phyloP scores from a whole-genome alignment of 2,329 filamentous ascomycete species.

The Diaporthe ampelina region DNA sequence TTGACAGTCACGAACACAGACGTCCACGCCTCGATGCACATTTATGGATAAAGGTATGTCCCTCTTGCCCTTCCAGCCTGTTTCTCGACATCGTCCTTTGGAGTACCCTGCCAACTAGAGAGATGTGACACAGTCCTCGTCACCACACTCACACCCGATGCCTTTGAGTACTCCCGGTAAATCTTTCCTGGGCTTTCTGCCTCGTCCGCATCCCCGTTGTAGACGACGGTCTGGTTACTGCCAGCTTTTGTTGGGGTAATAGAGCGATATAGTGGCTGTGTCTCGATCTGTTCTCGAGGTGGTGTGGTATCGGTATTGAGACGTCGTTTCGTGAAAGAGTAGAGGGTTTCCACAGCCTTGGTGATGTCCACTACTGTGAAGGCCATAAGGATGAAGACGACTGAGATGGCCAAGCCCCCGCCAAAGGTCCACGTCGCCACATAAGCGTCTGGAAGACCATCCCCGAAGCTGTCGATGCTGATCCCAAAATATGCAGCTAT shows the following conservation, averaged over 20 bases:
- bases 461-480: conserved; percentile 61
- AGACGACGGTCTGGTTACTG: conserved; percentile 39
- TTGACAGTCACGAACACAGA: no score
- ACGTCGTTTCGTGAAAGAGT: conserved; percentile 32
- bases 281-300: background rate
- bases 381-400: conserved; percentile 54
- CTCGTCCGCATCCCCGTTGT: conserved; percentile 34
- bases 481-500: conserved; percentile 61
- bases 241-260: conserved; percentile 7
- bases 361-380: conserved; percentile 54
- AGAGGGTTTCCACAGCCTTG: conserved; percentile 41
- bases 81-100: conserved; percentile 36
- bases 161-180: conserved; percentile 38
- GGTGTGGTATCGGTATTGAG: background rate
- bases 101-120: conserved; percentile 21
- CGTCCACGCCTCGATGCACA: no score
- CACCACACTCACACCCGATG: conserved; percentile 37
- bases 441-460: conserved; percentile 45
- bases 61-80: conserved; percentile 11
- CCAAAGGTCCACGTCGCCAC: conserved; percentile 52
- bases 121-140: conserved; percentile 39
- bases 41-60: conserved; percentile 15
- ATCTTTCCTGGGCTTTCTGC: conserved; percentile 29
- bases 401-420: conserved; percentile 55
- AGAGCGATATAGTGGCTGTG: conserved; percentile 14